Evolutionary conservation across 768 basidiomycete species (phyloP).

Genomic region (Tricholoma furcatifolium): DNA sequence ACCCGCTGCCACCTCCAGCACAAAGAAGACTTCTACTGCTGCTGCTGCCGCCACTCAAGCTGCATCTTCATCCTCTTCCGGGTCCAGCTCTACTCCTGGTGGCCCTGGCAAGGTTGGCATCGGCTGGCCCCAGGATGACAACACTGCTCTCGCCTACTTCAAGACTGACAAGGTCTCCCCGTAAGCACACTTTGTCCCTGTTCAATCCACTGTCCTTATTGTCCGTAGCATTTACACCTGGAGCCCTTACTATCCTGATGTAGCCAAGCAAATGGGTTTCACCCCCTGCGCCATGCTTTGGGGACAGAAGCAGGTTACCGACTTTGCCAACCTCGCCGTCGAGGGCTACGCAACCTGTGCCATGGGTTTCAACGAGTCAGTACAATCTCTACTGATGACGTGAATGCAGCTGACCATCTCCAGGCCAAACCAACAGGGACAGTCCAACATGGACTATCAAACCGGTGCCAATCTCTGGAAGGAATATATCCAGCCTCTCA

Average conservation of each 20-base stretch:
- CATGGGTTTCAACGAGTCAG: slow-evolving; percentile 77
- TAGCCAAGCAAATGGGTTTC: slow-evolving; percentile 44
- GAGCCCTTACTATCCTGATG: slow-evolving; percentile 50
- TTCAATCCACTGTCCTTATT: background rate
- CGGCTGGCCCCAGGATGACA: slow-evolving; percentile 64
- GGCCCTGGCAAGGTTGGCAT: slow-evolving; percentile 53
- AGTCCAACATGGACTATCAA: slow-evolving; percentile 58
- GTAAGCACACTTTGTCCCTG: slow-evolving; percentile 30
- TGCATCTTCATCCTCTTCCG: slow-evolving; percentile 10
- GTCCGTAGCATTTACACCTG: slow-evolving; percentile 60
- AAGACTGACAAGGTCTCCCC: slow-evolving; percentile 38
- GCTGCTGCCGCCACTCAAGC: slow-evolving; percentile 13
- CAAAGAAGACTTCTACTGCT: slow-evolving; percentile 8
- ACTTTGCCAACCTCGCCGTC: slow-evolving; percentile 47
- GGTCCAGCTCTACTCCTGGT: slow-evolving; percentile 15
- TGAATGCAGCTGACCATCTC: background rate
- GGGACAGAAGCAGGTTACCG: slow-evolving; percentile 50
- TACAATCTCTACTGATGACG: background rate
- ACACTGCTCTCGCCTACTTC: slow-evolving; percentile 49
- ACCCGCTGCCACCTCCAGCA: slow-evolving; percentile 10
- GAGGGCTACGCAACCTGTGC: slow-evolving; percentile 49
- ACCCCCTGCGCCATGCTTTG: slow-evolving; percentile 68
- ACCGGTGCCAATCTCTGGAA: slow-evolving; percentile 57
- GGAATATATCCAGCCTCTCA: slow-evolving; percentile 58
- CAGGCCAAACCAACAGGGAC: slow-evolving; percentile 67